Conservation (phyloP, 169 alveolate genomes). For the Plasmodium coatneyi region DNA sequence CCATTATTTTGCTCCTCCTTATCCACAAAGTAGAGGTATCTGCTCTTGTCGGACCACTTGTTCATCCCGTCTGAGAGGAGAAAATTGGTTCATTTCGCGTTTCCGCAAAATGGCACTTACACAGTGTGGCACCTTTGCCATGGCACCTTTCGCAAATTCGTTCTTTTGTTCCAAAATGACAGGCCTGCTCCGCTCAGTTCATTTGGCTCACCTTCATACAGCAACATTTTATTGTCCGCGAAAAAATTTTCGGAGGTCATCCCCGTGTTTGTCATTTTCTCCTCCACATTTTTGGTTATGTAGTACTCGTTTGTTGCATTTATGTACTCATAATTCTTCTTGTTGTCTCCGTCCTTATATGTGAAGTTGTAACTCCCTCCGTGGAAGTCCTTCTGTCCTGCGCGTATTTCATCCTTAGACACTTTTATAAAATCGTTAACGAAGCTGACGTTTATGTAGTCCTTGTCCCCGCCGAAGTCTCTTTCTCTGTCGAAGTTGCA, state of each 20-base stretch:
- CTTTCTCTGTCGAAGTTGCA: constrained; percentile 23
- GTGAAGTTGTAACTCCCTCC: constrained; percentile 22
- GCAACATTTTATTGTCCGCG: constrained; percentile 16
- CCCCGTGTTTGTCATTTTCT: constrained; percentile 59
- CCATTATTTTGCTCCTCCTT: constrained; percentile 43
- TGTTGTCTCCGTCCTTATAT: constrained; percentile 7
- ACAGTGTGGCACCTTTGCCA: not conserved
- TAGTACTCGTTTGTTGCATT: constrained; percentile 59
- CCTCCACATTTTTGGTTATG: constrained; percentile 55
- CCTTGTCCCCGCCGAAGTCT: not conserved
- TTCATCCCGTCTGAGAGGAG: constrained; percentile 37
- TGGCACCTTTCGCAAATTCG: not conserved
- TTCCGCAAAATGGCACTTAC: not conserved
- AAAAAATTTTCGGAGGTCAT: constrained; percentile 30
- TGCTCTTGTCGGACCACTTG: constrained; percentile 36
- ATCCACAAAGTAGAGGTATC: constrained; percentile 48
- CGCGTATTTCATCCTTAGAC: constrained; percentile 39
- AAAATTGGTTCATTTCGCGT: not conserved
- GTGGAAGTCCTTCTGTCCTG: not conserved
- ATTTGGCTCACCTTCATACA: constrained; percentile 32
- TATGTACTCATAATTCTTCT: constrained; percentile 25
- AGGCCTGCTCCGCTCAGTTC: not conserved
- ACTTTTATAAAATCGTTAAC: constrained; percentile 32
- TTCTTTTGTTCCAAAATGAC: not conserved
- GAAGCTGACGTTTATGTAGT: constrained; percentile 44